Conservation (phyloP, 306 rosid genomes). For the Malus domestica region DNA sequence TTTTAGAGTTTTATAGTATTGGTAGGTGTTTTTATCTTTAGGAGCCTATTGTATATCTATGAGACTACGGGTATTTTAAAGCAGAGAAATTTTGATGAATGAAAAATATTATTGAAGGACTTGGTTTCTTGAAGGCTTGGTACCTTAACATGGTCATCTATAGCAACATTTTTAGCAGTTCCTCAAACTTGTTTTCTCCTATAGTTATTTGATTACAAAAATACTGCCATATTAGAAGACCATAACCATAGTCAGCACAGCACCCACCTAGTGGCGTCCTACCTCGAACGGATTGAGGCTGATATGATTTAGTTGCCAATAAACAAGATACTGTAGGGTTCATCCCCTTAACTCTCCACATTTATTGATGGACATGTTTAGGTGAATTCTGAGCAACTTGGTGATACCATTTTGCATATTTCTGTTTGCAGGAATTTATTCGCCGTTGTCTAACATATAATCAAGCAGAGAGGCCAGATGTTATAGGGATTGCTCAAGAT, state of each 20-base stretch:
- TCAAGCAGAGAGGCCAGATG: conserved; percentile 95
- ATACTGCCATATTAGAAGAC: background rate
- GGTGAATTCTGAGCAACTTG: background rate
- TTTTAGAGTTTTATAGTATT: background rate
- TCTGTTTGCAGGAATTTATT: conserved; percentile 58
- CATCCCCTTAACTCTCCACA: background rate
- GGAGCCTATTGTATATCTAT: background rate
- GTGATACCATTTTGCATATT: background rate
- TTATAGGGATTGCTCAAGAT: conserved; percentile 79
- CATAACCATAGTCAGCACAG: background rate
- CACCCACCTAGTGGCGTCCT: background rate
- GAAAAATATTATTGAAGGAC: background rate
- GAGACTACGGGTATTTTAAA: background rate
- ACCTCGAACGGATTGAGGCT: background rate
- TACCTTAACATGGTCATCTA: background rate
- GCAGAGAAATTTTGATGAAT: background rate
- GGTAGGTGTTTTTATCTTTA: background rate
- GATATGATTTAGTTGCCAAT: background rate
- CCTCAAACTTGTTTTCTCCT: background rate
- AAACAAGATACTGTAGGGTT: background rate
- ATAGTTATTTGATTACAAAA: background rate
- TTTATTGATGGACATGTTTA: background rate
- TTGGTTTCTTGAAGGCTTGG: background rate
- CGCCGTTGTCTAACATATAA: conserved; percentile 84
- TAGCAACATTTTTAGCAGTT: background rate